Evolutionary conservation across 2,329 filamentous ascomycete species (phyloP).

Genomic region (Fusarium palustre): DNA sequence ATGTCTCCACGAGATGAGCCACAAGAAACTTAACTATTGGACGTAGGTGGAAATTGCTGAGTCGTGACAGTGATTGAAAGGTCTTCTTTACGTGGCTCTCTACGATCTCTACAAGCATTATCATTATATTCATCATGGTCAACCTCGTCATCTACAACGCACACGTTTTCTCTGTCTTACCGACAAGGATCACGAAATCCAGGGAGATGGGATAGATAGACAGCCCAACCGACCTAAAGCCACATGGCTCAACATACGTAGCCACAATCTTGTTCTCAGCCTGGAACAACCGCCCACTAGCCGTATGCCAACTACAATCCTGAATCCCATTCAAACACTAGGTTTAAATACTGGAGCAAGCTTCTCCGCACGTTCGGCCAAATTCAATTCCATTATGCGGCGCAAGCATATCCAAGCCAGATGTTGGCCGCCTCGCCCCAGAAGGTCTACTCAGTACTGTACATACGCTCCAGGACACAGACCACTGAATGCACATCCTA

Average conservation of each 20-base stretch:
- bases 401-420: slow-evolving; percentile 35
- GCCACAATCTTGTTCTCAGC: slow-evolving; percentile 14
- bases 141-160: slow-evolving; percentile 12
- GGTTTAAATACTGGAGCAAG: slow-evolving; percentile 37
- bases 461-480: slow-evolving; percentile 20
- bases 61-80: slow-evolving; percentile 22
- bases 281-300: slow-evolving; percentile 9
- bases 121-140: slow-evolving; percentile 19
- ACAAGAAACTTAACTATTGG: slow-evolving; percentile 9
- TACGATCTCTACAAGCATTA: neutral
- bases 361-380: slow-evolving; percentile 44
- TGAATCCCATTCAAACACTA: slow-evolving; percentile 40
- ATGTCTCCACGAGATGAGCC: slow-evolving; percentile 26
- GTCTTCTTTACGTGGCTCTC: slow-evolving; percentile 6
- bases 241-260: slow-evolving; percentile 35
- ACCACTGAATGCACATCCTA: slow-evolving; percentile 28
- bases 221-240: slow-evolving; percentile 29
- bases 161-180: slow-evolving; percentile 25
- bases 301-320: slow-evolving; percentile 23
- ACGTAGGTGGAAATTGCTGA: slow-evolving; percentile 25
- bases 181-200: slow-evolving; percentile 31
- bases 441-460: slow-evolving; percentile 1
- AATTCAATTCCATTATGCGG: slow-evolving; percentile 41
- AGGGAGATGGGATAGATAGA: slow-evolving; percentile 14
- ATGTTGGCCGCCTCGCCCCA: slow-evolving; percentile 28